A percentile compares a stretch with the other conserved stretches of the same genome.
These are phyloP conservation scores for Parafenestella ontariensis DNA, from an alignment of 2,329 filamentous ascomycete species.

Conservation along the genomic window DNA sequence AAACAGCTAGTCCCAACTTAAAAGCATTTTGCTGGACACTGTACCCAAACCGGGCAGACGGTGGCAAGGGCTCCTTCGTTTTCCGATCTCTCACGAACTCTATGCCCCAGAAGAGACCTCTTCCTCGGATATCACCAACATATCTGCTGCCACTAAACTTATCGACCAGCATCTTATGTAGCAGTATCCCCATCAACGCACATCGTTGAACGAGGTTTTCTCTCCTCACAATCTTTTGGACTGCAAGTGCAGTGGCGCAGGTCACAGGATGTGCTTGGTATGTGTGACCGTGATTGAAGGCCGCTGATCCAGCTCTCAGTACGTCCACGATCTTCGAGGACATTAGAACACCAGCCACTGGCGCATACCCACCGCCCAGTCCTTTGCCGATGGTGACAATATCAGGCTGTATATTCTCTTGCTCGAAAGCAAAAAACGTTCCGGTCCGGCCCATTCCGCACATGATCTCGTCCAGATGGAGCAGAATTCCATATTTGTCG, in stretches of 20 bases:
- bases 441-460: constrained; percentile 39
- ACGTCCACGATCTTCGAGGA: constrained; percentile 54
- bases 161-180: constrained; percentile 55
- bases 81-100: constrained; percentile 63
- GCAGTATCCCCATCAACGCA: constrained; percentile 58
- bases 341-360: constrained; percentile 66
- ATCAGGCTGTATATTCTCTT: constrained; percentile 64
- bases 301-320: constrained; percentile 52
- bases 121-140: constrained; percentile 66
- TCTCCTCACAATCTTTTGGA: constrained; percentile 61
- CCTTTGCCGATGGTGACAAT: constrained; percentile 71
- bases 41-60: background rate
- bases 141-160: constrained; percentile 53
- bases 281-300: constrained; percentile 65
- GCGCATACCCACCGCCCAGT: constrained; percentile 67
- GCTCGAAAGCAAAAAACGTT: constrained; percentile 42
- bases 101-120: constrained; percentile 64
- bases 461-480: constrained; percentile 60
- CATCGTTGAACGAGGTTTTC: constrained; percentile 58
- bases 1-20: too few relatives aligned
- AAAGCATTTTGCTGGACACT: background rate
- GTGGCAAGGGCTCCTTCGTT: constrained; percentile 59
- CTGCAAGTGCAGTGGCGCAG: constrained; percentile 67
- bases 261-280: constrained; percentile 67
- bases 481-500: constrained; percentile 61